Conservation (phyloP, 441 rosid genomes). For the Populus hybrid region DNA sequence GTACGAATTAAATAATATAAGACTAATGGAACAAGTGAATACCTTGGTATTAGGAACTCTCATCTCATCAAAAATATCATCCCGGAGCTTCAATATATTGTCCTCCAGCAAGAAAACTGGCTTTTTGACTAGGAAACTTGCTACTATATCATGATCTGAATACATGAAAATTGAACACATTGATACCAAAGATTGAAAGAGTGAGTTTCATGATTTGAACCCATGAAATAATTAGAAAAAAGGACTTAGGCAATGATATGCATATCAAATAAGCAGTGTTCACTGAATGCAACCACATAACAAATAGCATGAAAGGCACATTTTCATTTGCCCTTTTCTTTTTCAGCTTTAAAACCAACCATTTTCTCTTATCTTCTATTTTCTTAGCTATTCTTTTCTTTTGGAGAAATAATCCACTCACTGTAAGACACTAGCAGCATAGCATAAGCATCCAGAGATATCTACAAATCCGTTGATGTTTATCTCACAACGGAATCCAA, state of each 20-base stretch:
- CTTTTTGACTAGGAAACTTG: slow-evolving; percentile 59
- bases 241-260: not conserved
- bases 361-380: not conserved
- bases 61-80: slow-evolving; percentile 71
- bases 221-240: not conserved
- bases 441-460: not conserved
- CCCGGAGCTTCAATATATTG: slow-evolving; percentile 54
- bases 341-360: not conserved
- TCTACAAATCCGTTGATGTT: not conserved
- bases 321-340: not conserved
- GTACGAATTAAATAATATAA: slow-evolving; percentile 1
- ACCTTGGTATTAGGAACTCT: slow-evolving; percentile 53
- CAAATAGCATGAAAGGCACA: not conserved
- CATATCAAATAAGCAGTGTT: not conserved
- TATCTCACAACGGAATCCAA: not conserved
- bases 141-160: slow-evolving; percentile 83
- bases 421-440: not conserved
- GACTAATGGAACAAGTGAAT: slow-evolving; percentile 12
- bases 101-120: slow-evolving; percentile 51
- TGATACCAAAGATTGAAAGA: not conserved
- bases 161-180: slow-evolving; percentile 12
- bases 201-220: not conserved
- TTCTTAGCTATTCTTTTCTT: not conserved
- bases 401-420: not conserved
- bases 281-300: not conserved